Evolutionary conservation across 1,284 basidiomycete genomes (phyloP).

Genomic region (Cutaneotrichosporon dermatis): DNA sequence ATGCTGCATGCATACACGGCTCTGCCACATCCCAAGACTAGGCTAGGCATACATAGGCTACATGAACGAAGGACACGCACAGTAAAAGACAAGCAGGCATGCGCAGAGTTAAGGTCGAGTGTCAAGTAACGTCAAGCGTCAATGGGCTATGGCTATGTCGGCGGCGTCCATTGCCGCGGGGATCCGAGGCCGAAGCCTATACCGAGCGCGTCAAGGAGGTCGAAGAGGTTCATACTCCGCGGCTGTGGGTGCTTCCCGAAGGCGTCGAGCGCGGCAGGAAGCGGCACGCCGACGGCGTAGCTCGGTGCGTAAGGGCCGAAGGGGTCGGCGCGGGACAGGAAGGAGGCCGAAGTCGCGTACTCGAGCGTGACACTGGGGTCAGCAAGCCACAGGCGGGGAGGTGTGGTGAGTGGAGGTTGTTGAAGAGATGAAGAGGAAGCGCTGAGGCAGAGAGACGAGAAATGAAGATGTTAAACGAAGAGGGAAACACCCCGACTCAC

Average conservation of each 20-base stretch:
- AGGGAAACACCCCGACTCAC: constrained; percentile 17
- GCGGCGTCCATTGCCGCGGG: not conserved
- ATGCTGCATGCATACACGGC: too few relatives aligned
- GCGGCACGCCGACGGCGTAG: constrained; percentile 16
- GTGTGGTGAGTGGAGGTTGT: too few relatives aligned
- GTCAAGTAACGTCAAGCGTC: too few relatives aligned
- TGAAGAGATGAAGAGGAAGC: too few relatives aligned
- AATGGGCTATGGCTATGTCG: not conserved
- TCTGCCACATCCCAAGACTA: too few relatives aligned
- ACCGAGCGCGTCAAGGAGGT: constrained; percentile 10
- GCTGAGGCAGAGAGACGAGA: too few relatives aligned
- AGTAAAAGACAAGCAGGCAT: too few relatives aligned
- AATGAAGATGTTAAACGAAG: not conserved
- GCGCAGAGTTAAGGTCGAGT: too few relatives aligned
- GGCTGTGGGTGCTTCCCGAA: not conserved
- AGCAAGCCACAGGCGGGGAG: too few relatives aligned
- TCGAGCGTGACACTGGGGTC: constrained; percentile 35
- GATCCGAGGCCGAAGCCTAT: not conserved
- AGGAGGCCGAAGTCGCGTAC: constrained; percentile 30
- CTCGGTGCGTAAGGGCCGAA: constrained; percentile 15
- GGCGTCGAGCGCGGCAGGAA: constrained; percentile 22
- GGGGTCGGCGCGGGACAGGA: constrained; percentile 26
- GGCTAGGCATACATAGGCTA: too few relatives aligned
- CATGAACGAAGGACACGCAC: too few relatives aligned
- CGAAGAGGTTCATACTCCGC: constrained; percentile 6